phyloP scores from a whole-genome alignment of 306 rosid genomes.

The Vachellia pachyceras region DNA sequence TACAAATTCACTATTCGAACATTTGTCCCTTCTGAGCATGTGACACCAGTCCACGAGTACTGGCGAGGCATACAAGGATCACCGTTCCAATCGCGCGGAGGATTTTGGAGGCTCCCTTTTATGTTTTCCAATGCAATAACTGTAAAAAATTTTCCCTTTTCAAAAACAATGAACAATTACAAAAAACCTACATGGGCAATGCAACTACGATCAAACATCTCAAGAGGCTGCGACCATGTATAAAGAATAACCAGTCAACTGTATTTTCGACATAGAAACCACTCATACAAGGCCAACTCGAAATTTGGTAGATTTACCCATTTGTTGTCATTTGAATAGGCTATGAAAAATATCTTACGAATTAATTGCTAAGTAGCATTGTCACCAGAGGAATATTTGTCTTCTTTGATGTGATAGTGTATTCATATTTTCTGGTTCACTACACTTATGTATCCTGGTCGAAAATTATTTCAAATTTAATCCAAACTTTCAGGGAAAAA shows the following conservation, averaged over 20 bases:
- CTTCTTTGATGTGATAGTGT: slow-evolving; percentile 12
- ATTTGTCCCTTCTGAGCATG: slow-evolving; percentile 3
- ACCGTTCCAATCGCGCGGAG: slow-evolving; percentile 86
- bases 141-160: slow-evolving; percentile 39
- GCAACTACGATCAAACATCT: slow-evolving; percentile 23
- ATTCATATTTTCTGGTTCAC: slow-evolving; percentile 26
- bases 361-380: slow-evolving; percentile 15
- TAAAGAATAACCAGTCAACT: slow-evolving; percentile 9
- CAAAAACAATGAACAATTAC: slow-evolving; percentile 28
- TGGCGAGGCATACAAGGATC: slow-evolving; percentile 85
- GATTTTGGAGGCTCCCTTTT: slow-evolving; percentile 60
- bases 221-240: not conserved
- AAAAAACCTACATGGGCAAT: not conserved
- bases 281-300: slow-evolving; percentile 1
- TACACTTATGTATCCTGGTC: not conserved
- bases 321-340: slow-evolving; percentile 6
- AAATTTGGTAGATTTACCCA: slow-evolving; percentile 5
- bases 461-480: slow-evolving; percentile 38
- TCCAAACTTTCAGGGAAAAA: not conserved
- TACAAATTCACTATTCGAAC: slow-evolving; percentile 18
- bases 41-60: slow-evolving; percentile 89
- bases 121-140: slow-evolving; percentile 67
- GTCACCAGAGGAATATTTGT: slow-evolving; percentile 18
- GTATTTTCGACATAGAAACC: not conserved
- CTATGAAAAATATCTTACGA: slow-evolving; percentile 23